Evolutionary conservation across 495 filamentous ascomycete species (phyloP).

Genomic region (Tuber magnatum): DNA sequence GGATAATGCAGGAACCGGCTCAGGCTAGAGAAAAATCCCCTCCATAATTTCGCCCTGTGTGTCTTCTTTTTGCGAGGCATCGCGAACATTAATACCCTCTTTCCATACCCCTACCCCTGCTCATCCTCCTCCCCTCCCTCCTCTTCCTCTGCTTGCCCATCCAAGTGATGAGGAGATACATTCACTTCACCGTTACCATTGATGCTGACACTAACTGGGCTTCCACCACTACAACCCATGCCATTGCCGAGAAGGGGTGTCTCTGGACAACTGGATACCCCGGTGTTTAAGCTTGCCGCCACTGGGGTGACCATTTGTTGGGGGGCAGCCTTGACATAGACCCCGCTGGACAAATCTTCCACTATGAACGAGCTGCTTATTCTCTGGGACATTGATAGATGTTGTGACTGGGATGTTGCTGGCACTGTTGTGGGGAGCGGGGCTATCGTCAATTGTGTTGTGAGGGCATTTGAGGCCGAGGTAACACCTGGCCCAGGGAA

Average conservation of each 20-base stretch:
- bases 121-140: constrained; percentile 10
- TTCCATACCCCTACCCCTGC: not conserved
- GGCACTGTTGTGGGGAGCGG: constrained; percentile 15
- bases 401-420: constrained; percentile 18
- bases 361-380: constrained; percentile 22
- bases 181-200: constrained; percentile 7
- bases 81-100: not conserved
- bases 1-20: not conserved
- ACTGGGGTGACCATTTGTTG: constrained; percentile 22
- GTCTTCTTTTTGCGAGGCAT: not conserved
- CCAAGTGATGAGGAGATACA: constrained; percentile 9
- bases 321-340: constrained; percentile 27
- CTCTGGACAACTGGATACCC: constrained; percentile 18
- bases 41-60: not conserved
- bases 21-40: not conserved
- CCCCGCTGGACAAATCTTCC: constrained; percentile 30
- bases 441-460: constrained; percentile 10
- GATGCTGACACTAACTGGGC: constrained; percentile 19
- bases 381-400: constrained; percentile 10
- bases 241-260: constrained; percentile 19
- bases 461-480: constrained; percentile 7
- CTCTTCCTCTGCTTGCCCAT: constrained; percentile 14
- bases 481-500: not conserved
- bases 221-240: constrained; percentile 12
- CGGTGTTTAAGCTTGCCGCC: constrained; percentile 17